Evolutionary conservation across 1,284 basidiomycete genomes (phyloP), one percentile per base, ranked within the genome.

Genomic region (Papiliotrema fonsecae): DNA sequence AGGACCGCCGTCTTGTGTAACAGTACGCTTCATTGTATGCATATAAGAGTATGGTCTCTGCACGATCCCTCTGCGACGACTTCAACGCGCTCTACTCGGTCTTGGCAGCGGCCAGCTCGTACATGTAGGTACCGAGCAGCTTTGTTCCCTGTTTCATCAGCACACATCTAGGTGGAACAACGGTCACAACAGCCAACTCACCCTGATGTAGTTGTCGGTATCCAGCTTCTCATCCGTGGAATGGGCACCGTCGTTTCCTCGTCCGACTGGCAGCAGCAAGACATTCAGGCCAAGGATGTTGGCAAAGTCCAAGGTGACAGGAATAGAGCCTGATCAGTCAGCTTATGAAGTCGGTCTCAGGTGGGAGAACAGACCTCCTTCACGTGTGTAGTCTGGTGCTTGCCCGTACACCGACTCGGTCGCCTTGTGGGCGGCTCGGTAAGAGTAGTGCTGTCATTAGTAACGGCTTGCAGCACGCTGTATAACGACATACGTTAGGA

Each of bases 221-320:
- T 98, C 93, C 46, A 98, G 78, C 75, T 98, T 98, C 78, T 98
- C 94, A 74, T 96, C 96, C 22, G 88, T 96, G 28, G 69, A 71
- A 56, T 72, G 89, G 85, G 76, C 88, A 86, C 92, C 93, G 64
- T 98, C 93, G 65, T 94, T 89, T 4, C 88, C 87, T 48, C 91
- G 78, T 7, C 92, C 92, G 84, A 97, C 93, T 3, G 93, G 93
- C 45, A 97, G 77, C 22, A 97, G 76, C 36, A 93, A 73, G 9
- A 96, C 86, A 62, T 79, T 77, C 61, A 76, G 69, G 24, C 82
- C 81, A 42, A 97, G 76, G 42, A 83, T 81, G 68, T 97, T 90
- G 18, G 92, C 89, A 72, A 98, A 97, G 4, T 92, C 96, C 51
- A 98, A 80, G 6, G 93, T 96, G 42, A 97, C 90, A 0, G 93